These are phyloP conservation scores for Eleusine coracana DNA, from an alignment of 176 grass and related monocot species.

Conservation along the genomic window DNA sequence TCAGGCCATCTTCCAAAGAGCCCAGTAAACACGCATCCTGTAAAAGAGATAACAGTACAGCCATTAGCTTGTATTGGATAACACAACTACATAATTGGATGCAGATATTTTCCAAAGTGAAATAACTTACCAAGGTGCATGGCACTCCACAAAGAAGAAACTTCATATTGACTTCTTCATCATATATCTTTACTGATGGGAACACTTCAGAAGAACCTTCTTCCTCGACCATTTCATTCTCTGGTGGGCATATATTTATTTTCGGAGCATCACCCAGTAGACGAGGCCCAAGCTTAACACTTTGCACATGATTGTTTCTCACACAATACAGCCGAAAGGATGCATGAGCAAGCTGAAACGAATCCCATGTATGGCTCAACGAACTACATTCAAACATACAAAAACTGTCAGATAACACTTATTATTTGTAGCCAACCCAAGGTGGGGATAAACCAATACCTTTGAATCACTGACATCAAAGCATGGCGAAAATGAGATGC, in stretches of 20 bases:
- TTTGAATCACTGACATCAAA: constrained; percentile 89
- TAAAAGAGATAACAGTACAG: constrained; percentile 37
- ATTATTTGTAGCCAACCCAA: not conserved
- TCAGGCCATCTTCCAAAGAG: constrained; percentile 91
- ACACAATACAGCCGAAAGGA: constrained; percentile 82
- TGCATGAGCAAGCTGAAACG: constrained; percentile 97
- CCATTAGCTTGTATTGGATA: constrained; percentile 2
- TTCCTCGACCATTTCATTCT: constrained; percentile 60
- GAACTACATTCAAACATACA: constrained; percentile 65
- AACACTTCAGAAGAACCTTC: constrained; percentile 64
- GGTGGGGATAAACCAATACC: constrained; percentile 54
- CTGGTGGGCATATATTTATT: constrained; percentile 66
- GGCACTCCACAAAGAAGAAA: constrained; percentile 92
- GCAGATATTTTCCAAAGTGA: constrained; percentile 17
- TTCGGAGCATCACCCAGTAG: constrained; percentile 91
- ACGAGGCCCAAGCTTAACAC: constrained; percentile 77
- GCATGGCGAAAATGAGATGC: constrained; percentile 96
- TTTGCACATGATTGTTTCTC: constrained; percentile 85
- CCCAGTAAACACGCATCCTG: constrained; percentile 84
- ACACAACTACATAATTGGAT: not conserved
- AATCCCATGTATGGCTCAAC: constrained; percentile 96
- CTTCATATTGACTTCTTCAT: constrained; percentile 77
- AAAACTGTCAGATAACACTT: constrained; percentile 23
- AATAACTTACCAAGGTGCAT: constrained; percentile 58
- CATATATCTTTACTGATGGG: constrained; percentile 84